These are phyloP conservation scores for Auriscalpium microsporum DNA, from an alignment of 768 basidiomycete species.

Conservation along the genomic window DNA sequence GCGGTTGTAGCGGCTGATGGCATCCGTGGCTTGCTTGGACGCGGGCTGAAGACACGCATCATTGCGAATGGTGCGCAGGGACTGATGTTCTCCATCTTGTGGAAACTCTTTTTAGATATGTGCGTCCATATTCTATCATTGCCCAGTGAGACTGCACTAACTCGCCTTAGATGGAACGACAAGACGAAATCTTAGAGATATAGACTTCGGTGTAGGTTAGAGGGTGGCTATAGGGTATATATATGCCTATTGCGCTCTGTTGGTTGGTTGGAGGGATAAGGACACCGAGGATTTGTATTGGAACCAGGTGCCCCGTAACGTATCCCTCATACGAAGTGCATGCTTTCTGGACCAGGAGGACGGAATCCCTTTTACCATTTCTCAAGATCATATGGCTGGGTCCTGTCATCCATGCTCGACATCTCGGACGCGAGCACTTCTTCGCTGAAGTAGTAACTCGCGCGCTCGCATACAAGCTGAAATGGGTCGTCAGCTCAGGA, in stretches of 20 bases:
- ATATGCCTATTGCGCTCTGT: no score
- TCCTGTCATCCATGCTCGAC: neutral
- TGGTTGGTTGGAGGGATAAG: no score
- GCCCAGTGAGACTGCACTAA: neutral
- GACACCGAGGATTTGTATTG: no score
- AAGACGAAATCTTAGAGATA: conserved; percentile 2
- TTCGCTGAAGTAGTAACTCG: neutral
- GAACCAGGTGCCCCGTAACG: no score
- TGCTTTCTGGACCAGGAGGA: neutral
- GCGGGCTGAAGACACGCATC: conserved; percentile 85
- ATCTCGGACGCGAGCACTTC: neutral
- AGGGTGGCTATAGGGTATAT: neutral
- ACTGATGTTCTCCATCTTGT: conserved; percentile 83
- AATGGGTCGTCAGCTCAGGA: neutral
- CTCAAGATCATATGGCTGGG: neutral
- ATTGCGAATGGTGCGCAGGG: conserved; percentile 89
- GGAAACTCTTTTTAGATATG: conserved; percentile 88
- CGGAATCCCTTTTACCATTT: neutral
- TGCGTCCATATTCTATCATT: conserved; percentile 32
- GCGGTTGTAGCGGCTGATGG: conserved; percentile 74
- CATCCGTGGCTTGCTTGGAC: conserved; percentile 69
- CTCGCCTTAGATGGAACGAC: conserved; percentile 4
- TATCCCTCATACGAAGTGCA: neutral
- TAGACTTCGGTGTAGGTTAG: neutral
- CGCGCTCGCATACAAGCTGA: neutral